These are phyloP conservation scores for Candida lessepsii DNA, from an alignment of 805 yeast genomes.

Conservation along the genomic window DNA sequence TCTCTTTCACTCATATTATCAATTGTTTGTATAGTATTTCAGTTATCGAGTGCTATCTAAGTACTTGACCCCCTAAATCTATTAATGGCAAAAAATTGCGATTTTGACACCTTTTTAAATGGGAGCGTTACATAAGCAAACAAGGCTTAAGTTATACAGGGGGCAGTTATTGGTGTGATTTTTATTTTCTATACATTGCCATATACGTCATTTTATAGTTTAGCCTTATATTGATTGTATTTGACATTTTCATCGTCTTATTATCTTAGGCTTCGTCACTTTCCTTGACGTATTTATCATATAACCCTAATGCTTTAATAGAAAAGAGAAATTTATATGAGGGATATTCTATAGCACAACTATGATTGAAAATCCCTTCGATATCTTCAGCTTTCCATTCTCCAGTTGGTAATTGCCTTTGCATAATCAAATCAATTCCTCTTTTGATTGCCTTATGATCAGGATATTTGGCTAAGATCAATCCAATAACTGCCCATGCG, in stretches of 20 bases:
- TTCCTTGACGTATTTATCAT: slow-evolving; percentile 17
- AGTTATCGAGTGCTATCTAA: no score
- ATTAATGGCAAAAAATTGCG: background rate
- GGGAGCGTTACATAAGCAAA: background rate
- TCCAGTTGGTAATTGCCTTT: slow-evolving; percentile 69
- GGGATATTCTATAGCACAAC: slow-evolving; percentile 91
- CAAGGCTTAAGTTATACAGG: background rate
- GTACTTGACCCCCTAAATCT: background rate
- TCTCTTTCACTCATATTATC: slow-evolving; percentile 3
- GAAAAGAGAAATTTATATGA: slow-evolving; percentile 87
- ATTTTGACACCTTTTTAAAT: background rate
- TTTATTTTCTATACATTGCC: background rate
- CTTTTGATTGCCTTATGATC: slow-evolving; percentile 54
- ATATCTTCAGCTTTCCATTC: slow-evolving; percentile 82
- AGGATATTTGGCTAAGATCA: slow-evolving; percentile 80
- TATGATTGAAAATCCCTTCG: slow-evolving; percentile 95
- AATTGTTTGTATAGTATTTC: no score
- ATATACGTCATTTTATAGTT: no score
- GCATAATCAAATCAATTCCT: slow-evolving; percentile 64
- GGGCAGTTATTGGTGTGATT: background rate
- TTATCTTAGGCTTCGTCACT: no score
- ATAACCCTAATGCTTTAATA: slow-evolving; percentile 89
- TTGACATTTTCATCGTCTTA: no score
- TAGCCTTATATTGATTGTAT: no score
- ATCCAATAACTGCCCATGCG: slow-evolving; percentile 86